A percentile compares a stretch with the other conserved stretches of the same genome.
phyloP scores from a whole-genome alignment of 164 flowering plant genomes.

The Aristolochia contorta region DNA sequence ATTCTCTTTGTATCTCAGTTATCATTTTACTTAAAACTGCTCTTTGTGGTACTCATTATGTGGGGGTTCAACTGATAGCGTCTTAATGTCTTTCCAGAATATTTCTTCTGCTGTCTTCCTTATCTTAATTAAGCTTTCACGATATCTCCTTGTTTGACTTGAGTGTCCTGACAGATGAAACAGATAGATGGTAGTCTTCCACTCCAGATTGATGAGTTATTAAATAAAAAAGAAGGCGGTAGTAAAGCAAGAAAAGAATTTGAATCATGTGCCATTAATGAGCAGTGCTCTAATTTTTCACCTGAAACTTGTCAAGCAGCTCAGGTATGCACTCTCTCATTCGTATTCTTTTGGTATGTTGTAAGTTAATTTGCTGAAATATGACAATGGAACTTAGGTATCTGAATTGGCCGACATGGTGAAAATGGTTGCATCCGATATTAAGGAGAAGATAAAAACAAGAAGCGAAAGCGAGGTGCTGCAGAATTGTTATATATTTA shows the following conservation, averaged over 20 bases:
- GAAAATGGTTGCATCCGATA: conserved; percentile 15
- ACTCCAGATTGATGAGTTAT: conserved; percentile 40
- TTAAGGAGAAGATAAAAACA: conserved; percentile 16
- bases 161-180: conserved; percentile 37
- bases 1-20: no score
- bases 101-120: no score
- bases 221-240: conserved; percentile 16
- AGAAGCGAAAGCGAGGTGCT: conserved; percentile 40
- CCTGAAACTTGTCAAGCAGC: conserved; percentile 15
- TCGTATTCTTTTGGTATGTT: neutral
- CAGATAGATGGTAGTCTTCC: conserved; percentile 66
- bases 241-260: conserved; percentile 16
- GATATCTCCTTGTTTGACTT: neutral
- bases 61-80: no score
- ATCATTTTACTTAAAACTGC: no score
- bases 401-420: conserved; percentile 15
- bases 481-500: neutral
- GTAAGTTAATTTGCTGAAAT: neutral
- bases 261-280: conserved; percentile 13
- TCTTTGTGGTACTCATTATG: no score
- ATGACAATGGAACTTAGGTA: conserved; percentile 15
- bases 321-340: conserved; percentile 20
- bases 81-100: no score
- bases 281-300: conserved; percentile 3
- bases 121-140: no score